phyloP scores from a whole-genome alignment of 2,329 filamentous ascomycete genomes.

The Myriangium duriaei region DNA sequence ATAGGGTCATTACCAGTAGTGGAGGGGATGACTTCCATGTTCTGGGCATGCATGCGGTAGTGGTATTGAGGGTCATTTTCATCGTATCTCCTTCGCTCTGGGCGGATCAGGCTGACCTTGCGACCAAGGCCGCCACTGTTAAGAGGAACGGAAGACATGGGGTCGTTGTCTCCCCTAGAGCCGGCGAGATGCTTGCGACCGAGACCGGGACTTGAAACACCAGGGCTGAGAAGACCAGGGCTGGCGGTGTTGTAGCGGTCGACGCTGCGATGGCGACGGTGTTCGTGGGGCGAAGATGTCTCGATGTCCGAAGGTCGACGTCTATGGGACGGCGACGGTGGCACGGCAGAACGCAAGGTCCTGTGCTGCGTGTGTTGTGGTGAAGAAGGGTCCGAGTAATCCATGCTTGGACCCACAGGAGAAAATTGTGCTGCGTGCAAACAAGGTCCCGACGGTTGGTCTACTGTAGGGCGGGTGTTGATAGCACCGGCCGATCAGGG shows the following conservation, averaged over 20 bases:
- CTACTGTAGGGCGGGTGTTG: conserved; percentile 5
- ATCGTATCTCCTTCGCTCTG: conserved; percentile 76
- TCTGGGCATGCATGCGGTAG: conserved; percentile 86
- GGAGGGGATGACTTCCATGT: conserved; percentile 82
- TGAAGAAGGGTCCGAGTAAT: conserved; percentile 8
- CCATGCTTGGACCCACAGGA: neutral
- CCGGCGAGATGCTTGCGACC: conserved; percentile 4
- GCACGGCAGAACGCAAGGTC: conserved; percentile 8
- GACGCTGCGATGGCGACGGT: conserved; percentile 12
- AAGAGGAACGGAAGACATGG: conserved; percentile 22
- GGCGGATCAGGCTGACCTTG: conserved; percentile 80
- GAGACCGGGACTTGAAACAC: neutral
- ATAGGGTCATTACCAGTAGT: conserved; percentile 87
- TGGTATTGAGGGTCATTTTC: conserved; percentile 87
- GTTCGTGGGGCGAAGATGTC: conserved; percentile 39
- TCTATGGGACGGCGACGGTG: conserved; percentile 49
- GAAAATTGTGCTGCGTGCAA: neutral
- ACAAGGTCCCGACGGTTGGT: conserved; percentile 9
- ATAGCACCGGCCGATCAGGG: conserved; percentile 7
- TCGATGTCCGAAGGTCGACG: conserved; percentile 58
- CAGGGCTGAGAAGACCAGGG: neutral
- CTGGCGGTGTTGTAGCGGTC: conserved; percentile 7
- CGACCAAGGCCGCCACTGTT: conserved; percentile 43
- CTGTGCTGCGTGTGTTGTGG: conserved; percentile 11
- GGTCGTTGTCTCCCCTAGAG: conserved; percentile 8